Evolutionary conservation across 306 rosid genomes (phyloP).

Genomic region (Rubus idaeus): DNA sequence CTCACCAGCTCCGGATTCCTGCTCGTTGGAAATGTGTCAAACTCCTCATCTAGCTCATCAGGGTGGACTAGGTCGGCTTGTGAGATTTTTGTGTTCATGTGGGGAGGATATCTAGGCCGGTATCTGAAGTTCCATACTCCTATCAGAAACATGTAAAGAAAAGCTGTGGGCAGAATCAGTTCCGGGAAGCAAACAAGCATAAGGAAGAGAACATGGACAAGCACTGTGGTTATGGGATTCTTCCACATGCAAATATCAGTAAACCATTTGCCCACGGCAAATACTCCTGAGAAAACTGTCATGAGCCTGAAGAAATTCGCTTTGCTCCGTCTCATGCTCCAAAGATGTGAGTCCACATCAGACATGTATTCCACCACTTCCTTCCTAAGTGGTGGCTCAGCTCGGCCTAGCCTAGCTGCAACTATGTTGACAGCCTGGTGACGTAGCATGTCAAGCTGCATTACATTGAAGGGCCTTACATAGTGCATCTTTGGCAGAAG

Average conservation of each 20-base stretch:
- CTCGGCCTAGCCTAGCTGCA: conserved; percentile 44
- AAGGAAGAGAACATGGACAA: conserved; percentile 51
- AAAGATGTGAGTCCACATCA: conserved; percentile 52
- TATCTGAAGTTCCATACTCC: conserved; percentile 58
- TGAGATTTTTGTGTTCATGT: conserved; percentile 51
- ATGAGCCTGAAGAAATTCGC: conserved; percentile 45
- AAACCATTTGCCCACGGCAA: conserved; percentile 50
- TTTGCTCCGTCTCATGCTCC: conserved; percentile 61
- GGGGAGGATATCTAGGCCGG: conserved; percentile 55
- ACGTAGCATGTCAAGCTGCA: conserved; percentile 49
- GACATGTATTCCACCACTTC: conserved; percentile 63
- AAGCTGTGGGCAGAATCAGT: conserved; percentile 46
- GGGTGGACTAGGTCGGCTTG: conserved; percentile 46
- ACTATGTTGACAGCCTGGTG: conserved; percentile 55
- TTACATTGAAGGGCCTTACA: conserved; percentile 36
- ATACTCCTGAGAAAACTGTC: conserved; percentile 47
- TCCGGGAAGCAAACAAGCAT: conserved; percentile 58
- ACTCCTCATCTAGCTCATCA: conserved; percentile 58
- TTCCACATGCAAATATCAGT: conserved; percentile 51
- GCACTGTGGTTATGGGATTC: conserved; percentile 47
- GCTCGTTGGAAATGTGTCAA: conserved; percentile 50
- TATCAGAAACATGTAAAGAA: conserved; percentile 53
- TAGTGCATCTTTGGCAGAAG: conserved; percentile 60
- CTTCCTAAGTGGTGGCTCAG: conserved; percentile 52
- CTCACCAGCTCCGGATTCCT: conserved; percentile 38